A percentile compares a stretch with the other conserved stretches of the same genome.
Conservation (phyloP, 176 grass and related monocot genomes). For the Pontederia paniculata region DNA sequence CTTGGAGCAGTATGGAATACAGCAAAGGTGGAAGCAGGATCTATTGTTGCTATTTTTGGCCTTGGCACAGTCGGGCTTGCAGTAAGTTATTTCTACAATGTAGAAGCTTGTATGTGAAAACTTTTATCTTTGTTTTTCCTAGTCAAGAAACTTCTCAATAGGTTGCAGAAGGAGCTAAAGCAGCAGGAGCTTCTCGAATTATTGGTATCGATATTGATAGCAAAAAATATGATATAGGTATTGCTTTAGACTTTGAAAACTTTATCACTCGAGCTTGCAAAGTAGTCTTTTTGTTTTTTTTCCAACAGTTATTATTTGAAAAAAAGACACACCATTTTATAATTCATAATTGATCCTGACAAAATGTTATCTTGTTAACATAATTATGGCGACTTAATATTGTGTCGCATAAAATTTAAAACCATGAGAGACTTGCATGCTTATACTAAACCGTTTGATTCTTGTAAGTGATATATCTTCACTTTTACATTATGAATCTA, state of each 20-base stretch:
- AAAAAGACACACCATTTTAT: too few species aligned
- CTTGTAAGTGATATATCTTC: too few species aligned
- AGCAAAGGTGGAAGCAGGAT: slow-evolving; percentile 85
- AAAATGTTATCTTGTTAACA: too few species aligned
- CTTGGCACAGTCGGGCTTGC: slow-evolving; percentile 95
- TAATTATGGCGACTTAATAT: too few species aligned
- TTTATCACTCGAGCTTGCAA: background rate
- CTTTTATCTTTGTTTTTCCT: background rate
- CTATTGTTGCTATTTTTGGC: slow-evolving; percentile 88
- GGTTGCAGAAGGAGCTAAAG: slow-evolving; percentile 89
- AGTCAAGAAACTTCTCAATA: slow-evolving; percentile 22
- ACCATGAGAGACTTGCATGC: too few species aligned
- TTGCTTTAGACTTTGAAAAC: background rate
- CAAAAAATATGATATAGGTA: slow-evolving; percentile 93
- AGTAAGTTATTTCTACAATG: slow-evolving; percentile 38
- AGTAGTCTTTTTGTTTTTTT: background rate
- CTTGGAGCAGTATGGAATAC: slow-evolving; percentile 99
- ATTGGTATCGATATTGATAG: slow-evolving; percentile 91
- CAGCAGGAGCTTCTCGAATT: slow-evolving; percentile 76
- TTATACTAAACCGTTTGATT: too few species aligned
- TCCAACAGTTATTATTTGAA: too few species aligned
- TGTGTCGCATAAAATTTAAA: too few species aligned
- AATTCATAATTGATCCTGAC: too few species aligned
- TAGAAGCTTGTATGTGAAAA: background rate
- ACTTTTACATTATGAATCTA: too few species aligned